Conservation (phyloP, 148 eudicot species). For the Rheum nobile region DNA sequence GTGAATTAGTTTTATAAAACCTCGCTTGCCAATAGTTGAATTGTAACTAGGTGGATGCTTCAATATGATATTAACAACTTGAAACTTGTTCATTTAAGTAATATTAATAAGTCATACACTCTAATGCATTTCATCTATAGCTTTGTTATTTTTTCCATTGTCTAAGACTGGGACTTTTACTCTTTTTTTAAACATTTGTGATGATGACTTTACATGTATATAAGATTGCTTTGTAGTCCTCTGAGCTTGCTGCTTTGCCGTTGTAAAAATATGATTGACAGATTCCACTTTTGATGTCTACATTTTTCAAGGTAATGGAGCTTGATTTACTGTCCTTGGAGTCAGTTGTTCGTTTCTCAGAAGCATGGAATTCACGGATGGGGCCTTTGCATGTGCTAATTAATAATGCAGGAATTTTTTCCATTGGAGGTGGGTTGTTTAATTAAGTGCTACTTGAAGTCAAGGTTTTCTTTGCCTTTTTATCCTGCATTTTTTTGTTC, state of each 20-base stretch:
- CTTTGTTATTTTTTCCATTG: not conserved
- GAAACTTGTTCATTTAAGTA: not conserved
- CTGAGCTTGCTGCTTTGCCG: not conserved
- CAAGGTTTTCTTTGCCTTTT: not conserved
- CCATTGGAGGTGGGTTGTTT: slow-evolving; percentile 67
- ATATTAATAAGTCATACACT: not conserved
- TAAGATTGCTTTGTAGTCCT: not conserved
- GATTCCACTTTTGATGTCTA: not conserved
- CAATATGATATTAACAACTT: not conserved
- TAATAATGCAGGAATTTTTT: slow-evolving; percentile 95
- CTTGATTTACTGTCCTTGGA: slow-evolving; percentile 84
- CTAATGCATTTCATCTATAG: not conserved
- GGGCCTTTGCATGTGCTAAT: slow-evolving; percentile 79
- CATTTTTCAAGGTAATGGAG: slow-evolving; percentile 65
- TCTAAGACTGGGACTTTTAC: not conserved
- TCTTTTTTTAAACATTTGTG: not conserved
- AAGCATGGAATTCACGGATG: slow-evolving; percentile 85
- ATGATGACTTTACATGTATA: not conserved
- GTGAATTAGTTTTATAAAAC: not conserved
- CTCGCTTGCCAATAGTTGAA: not conserved
- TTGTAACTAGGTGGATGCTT: not conserved
- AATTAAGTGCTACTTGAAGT: not conserved
- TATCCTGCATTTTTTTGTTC: not conserved
- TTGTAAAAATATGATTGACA: not conserved
- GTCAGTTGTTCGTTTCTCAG: slow-evolving; percentile 76